Base-by-base conservation (phyloP, 2,329 filamentous ascomycete species). In the Fulvia fulva region DNA sequence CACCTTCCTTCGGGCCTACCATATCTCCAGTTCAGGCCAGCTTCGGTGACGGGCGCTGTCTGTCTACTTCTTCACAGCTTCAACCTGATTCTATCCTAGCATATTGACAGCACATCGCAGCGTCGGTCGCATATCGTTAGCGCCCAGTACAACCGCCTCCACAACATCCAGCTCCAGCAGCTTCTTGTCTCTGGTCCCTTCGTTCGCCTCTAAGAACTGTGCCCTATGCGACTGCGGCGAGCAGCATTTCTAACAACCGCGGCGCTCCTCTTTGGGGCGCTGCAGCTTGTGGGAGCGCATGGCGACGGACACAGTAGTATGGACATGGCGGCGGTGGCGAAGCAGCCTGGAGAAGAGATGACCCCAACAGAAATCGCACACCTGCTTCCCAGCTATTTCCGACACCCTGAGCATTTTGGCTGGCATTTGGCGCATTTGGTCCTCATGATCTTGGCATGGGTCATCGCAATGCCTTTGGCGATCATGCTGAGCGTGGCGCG, bases 401-500 rank as follows among this genome's bases (percentile, higher is more conserved):
- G 80, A 23, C 77, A 84, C 57, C 68, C 77, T 0, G 79, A 84
- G 25, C 77, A 85, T 68, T 74, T 71, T 7, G 74, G 76, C 14
- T 74, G 83, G 63, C 86, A 94, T 66, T 46, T 88, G 67, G 82
- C 82, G 57, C 90, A 94, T 69, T 87, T 92, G 57, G 77, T 74
- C 5, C 76, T 90, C 47, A 91, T 91, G 86, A 75, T 85, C 1
- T 56, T 89, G 8, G 83, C 82, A 8, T 94, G 90, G 90, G 80
- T 88, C 34, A 80, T 92, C 55, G 70, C 89, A 51, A 79, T 93
- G 55, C 90, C 90, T 52, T 73, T 88, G 59, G 87, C 89, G 89
- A 79, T 96, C 51, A 90, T 97, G 86, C 80, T 97, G 63, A 96
- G 91, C 56, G 80, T 96, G 63, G 87, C 88, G 34, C 85, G 84